Evolutionary conservation across 139 green algal genomes (phyloP).

Genomic region (Ostreobium quekettii): DNA sequence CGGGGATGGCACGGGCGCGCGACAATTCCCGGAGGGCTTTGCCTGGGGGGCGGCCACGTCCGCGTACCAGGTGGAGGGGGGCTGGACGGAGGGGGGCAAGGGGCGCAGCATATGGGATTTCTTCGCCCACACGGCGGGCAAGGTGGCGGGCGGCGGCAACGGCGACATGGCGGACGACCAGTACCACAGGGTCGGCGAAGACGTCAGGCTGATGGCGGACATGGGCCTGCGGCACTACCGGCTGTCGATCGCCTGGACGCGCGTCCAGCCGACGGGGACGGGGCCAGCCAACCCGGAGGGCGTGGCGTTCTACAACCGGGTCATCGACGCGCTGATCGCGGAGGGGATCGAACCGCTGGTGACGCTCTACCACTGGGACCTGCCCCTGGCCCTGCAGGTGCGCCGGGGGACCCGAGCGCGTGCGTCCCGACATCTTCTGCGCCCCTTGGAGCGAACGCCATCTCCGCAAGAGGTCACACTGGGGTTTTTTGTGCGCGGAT

Average conservation of each 20-base stretch:
- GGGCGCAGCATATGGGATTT: conserved; percentile 42
- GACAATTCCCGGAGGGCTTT: conserved; percentile 15
- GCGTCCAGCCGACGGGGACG: conserved; percentile 34
- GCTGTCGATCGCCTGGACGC: conserved; percentile 41
- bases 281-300: conserved; percentile 22
- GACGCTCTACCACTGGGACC: conserved; percentile 47
- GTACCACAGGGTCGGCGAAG: conserved; percentile 19
- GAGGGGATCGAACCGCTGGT: conserved; percentile 41
- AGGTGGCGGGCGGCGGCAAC: conserved; percentile 17
- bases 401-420: too few relatives aligned
- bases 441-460: too few relatives aligned
- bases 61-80: conserved; percentile 30
- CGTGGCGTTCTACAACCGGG: conserved; percentile 35
- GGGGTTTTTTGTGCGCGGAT: too few relatives aligned
- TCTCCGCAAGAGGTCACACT: too few relatives aligned
- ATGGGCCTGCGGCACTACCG: conserved; percentile 28
- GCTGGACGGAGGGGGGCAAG: conserved; percentile 24
- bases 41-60: conserved; percentile 25
- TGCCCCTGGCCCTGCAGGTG: conserved; percentile 33
- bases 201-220: conserved; percentile 23
- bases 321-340: conserved; percentile 39
- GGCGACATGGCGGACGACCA: conserved; percentile 23
- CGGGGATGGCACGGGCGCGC: too few relatives aligned
- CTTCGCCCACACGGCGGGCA: conserved; percentile 28
- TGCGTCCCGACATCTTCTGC: too few relatives aligned